Conservation (phyloP, 2,329 filamentous ascomycete species). For the Erysiphe pulchra region DNA sequence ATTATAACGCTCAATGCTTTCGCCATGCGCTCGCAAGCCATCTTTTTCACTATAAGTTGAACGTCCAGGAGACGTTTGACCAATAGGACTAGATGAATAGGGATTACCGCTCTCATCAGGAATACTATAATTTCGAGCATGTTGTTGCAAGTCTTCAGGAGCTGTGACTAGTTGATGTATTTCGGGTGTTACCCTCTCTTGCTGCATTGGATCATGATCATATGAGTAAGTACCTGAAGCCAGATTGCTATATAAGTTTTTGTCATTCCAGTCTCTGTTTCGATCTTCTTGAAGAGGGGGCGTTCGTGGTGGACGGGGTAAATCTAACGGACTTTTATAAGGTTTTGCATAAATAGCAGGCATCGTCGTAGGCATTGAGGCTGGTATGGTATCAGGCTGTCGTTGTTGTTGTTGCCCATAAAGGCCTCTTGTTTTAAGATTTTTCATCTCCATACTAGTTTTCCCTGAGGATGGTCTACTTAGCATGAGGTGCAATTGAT, state of each 20-base stretch:
- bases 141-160: not conserved
- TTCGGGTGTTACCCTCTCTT: not conserved
- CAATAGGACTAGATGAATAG: not conserved
- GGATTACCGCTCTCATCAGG: not conserved
- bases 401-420: not conserved
- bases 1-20: slow-evolving; percentile 20
- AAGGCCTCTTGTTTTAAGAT: not conserved
- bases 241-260: not conserved
- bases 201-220: not conserved
- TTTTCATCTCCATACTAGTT: not conserved
- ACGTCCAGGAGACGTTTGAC: slow-evolving; percentile 1
- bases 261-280: not conserved
- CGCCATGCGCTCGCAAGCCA: slow-evolving; percentile 19
- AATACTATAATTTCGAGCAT: not conserved
- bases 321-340: not conserved
- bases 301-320: not conserved
- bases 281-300: not conserved
- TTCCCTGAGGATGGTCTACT: not conserved
- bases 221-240: no score
- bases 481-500: not conserved
- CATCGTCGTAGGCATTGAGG: not conserved
- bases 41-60: slow-evolving; percentile 8
- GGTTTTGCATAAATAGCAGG: not conserved
- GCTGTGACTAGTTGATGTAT: not conserved
- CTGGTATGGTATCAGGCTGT: not conserved